Evolutionary conservation across 306 rosid genomes (phyloP), one percentile per base, ranked within the genome.

Genomic region (Prunus padus): DNA sequence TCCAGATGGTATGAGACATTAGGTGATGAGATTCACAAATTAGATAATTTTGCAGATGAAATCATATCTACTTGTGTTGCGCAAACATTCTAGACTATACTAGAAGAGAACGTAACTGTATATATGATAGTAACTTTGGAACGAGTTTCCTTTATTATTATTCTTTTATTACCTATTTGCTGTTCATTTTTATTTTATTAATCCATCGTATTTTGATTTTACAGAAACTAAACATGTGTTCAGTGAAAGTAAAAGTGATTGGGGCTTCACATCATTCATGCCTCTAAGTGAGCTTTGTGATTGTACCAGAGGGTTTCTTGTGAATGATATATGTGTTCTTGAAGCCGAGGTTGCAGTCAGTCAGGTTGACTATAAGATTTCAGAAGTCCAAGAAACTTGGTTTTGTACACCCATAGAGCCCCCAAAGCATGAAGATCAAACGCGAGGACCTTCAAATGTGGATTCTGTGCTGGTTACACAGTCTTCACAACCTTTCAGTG

Each of bases 191-290:
- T 0, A 3, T 19, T 10, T 18, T 54, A 0, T 10, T 2, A 45
- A 59, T 44, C 57, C 42, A 0, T 23, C 6, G 8, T 42, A 57
- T 57, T 45, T 72, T 15, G 67, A 25, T 42, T 46, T 72, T 72
- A 22, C 76, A 75, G 71, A 64, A 28, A 64, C 78, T 50, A 44
- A 62, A 26, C 71, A 64, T 23, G 57, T 49, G 19, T 75, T 74
- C 8, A 46, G 69, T 11, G 77, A 13, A 19, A 60, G 40, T 5
- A 63, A 74, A 63, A 74, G 77, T n/a, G 70, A 62, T 19, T 45
- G 77, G 77, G 77, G 60, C 33, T 74, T 74, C 61, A 74, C 77
- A 60, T 74, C 77, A 46, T 74, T 74, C 60, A 60, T 74, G 69
- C 69, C 77, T 74, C 77, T 74, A 2, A 47, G 57, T 74, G 77